Conservation (phyloP, 2,329 filamentous ascomycete species). For the Nectriaceae sp. region DNA sequence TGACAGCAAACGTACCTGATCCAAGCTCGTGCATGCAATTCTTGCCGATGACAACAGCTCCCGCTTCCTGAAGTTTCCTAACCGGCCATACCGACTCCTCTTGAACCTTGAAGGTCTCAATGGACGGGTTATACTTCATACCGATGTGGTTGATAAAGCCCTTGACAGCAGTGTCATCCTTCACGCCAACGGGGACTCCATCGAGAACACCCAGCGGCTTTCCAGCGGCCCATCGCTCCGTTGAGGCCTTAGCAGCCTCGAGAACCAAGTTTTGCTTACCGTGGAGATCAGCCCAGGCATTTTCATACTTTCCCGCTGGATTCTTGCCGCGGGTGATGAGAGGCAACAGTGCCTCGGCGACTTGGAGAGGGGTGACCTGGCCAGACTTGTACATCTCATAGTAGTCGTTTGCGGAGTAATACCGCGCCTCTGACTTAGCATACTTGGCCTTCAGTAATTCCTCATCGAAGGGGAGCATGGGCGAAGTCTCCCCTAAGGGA, state of each 20-base stretch:
- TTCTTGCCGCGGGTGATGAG: slow-evolving; percentile 63
- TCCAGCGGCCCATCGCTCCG: slow-evolving; percentile 69
- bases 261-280: slow-evolving; percentile 58
- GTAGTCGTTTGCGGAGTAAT: slow-evolving; percentile 75
- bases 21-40: slow-evolving; percentile 81
- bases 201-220: slow-evolving; percentile 70
- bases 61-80: slow-evolving; percentile 69
- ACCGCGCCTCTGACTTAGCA: slow-evolving; percentile 48
- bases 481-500: slow-evolving; percentile 43
- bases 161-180: slow-evolving; percentile 75
- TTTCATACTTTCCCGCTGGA: slow-evolving; percentile 62
- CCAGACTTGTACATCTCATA: slow-evolving; percentile 73
- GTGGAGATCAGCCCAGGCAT: slow-evolving; percentile 71
- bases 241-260: slow-evolving; percentile 71
- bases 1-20: slow-evolving; percentile 51
- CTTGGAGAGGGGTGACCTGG: slow-evolving; percentile 68
- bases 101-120: slow-evolving; percentile 50
- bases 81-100: slow-evolving; percentile 70
- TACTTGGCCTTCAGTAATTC: slow-evolving; percentile 45
- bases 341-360: slow-evolving; percentile 70
- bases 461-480: slow-evolving; percentile 43
- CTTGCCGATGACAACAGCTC: slow-evolving; percentile 75
- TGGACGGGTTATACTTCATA: slow-evolving; percentile 59
- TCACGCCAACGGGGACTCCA: slow-evolving; percentile 80
- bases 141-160: slow-evolving; percentile 71